These are phyloP conservation scores for Malassezia sp. DNA, from an alignment of 1,284 basidiomycete species.

Conservation along the genomic window DNA sequence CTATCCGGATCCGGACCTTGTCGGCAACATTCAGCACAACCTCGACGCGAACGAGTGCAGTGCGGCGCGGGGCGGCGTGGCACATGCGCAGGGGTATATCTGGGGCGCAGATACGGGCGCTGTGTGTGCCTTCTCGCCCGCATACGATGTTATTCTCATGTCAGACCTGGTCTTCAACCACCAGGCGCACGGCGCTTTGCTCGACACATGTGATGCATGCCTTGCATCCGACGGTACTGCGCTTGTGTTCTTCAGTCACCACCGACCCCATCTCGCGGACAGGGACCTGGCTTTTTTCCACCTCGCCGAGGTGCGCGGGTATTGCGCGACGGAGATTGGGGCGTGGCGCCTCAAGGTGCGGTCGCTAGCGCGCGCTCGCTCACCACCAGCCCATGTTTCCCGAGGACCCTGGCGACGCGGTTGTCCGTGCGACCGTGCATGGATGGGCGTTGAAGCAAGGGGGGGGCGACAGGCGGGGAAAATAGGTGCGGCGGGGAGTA, in stretches of 20 bases:
- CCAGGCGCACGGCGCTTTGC: slow-evolving; percentile 66
- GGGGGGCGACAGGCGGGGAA: no score
- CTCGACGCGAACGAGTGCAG: slow-evolving; percentile 54
- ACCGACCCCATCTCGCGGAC: slow-evolving; percentile 67
- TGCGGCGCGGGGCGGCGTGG: slow-evolving; percentile 45
- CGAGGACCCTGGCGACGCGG: slow-evolving; percentile 29
- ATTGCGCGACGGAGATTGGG: slow-evolving; percentile 64
- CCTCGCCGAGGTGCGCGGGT: slow-evolving; percentile 59
- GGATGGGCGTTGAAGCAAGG: slow-evolving; percentile 14
- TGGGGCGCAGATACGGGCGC: slow-evolving; percentile 66
- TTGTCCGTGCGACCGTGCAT: slow-evolving; percentile 30
- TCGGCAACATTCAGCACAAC: slow-evolving; percentile 68
- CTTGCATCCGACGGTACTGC: slow-evolving; percentile 47
- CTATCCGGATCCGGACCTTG: slow-evolving; percentile 71
- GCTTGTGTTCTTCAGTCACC: slow-evolving; percentile 85
- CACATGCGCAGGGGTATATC: slow-evolving; percentile 58
- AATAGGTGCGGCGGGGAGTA: no score
- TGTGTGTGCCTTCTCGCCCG: no score
- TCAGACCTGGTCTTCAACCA: slow-evolving; percentile 78
- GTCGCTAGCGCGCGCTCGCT: not conserved
- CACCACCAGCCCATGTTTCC: slow-evolving; percentile 30
- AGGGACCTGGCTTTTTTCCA: slow-evolving; percentile 74
- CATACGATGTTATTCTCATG: slow-evolving; percentile 71
- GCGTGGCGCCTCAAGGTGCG: slow-evolving; percentile 49
- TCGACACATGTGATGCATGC: slow-evolving; percentile 60